Evolutionary conservation across 2,329 filamentous ascomycete genomes (phyloP).

Genomic region (Mycosphaerelloides madeirae): DNA sequence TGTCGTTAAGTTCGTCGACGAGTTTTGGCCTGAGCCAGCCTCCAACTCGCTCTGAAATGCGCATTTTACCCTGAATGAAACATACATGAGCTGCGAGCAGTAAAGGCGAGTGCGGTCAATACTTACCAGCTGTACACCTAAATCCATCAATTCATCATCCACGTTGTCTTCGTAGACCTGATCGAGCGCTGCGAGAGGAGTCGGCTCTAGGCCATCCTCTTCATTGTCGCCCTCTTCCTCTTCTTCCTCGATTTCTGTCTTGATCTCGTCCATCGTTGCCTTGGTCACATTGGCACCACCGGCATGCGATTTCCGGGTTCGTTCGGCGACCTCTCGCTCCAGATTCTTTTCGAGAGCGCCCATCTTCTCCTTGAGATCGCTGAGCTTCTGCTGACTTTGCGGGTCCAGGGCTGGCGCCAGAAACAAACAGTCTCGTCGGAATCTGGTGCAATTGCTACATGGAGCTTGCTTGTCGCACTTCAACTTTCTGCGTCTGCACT

Average conservation of each 20-base stretch:
- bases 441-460: slow-evolving; percentile 61
- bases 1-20: slow-evolving; percentile 58
- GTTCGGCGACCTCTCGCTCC: slow-evolving; percentile 61
- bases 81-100: slow-evolving; percentile 53
- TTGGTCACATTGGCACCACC: slow-evolving; percentile 23
- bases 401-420: slow-evolving; percentile 65
- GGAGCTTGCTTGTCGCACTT: slow-evolving; percentile 71
- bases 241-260: slow-evolving; percentile 50
- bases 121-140: slow-evolving; percentile 57
- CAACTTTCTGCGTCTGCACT: slow-evolving; percentile 70
- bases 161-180: slow-evolving; percentile 62
- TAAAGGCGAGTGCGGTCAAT: neutral
- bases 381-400: slow-evolving; percentile 63
- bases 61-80: slow-evolving; percentile 55
- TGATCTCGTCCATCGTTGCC: slow-evolving; percentile 9
- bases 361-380: slow-evolving; percentile 75
- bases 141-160: slow-evolving; percentile 65
- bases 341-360: slow-evolving; percentile 65
- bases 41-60: slow-evolving; percentile 68
- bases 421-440: slow-evolving; percentile 55
- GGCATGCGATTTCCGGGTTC: slow-evolving; percentile 21
- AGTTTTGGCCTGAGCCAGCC: slow-evolving; percentile 67
- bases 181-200: slow-evolving; percentile 59
- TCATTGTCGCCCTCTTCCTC: slow-evolving; percentile 49
- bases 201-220: slow-evolving; percentile 57